A percentile compares a stretch with the other conserved stretches of the same genome.
phyloP scores from a whole-genome alignment of 768 basidiomycete species.

The Brasilioporus rufonigricans region DNA sequence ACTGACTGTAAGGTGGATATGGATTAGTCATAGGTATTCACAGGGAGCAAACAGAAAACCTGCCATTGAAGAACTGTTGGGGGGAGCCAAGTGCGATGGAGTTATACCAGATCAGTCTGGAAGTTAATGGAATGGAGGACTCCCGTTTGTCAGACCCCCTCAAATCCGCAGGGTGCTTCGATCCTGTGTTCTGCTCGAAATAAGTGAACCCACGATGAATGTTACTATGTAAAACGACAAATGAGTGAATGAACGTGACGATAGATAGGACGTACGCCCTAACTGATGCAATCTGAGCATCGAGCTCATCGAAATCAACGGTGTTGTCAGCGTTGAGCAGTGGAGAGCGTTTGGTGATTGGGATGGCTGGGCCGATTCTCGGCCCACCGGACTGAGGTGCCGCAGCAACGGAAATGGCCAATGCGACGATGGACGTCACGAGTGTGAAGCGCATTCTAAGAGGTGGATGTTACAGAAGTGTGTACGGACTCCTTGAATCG shows the following conservation, averaged over 20 bases:
- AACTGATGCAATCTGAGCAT: not conserved
- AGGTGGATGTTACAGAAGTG: not conserved
- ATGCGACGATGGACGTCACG: slow-evolving; percentile 1
- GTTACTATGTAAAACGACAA: slow-evolving; percentile 5
- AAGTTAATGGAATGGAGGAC: too few relatives aligned
- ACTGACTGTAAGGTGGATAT: slow-evolving; percentile 11
- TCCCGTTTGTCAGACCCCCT: not conserved
- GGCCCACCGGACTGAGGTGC: not conserved
- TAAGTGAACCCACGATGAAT: not conserved
- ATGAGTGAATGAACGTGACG: not conserved
- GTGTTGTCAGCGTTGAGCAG: slow-evolving; percentile 7
- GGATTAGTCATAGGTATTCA: not conserved
- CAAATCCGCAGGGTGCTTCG: not conserved
- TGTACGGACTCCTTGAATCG: too few relatives aligned
- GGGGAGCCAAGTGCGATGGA: slow-evolving; percentile 12
- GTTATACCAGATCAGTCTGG: slow-evolving; percentile 8
- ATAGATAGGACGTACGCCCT: slow-evolving; percentile 6
- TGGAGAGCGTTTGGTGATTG: slow-evolving; percentile 6
- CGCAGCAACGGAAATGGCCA: slow-evolving; percentile 8
- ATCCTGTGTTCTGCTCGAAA: slow-evolving; percentile 9
- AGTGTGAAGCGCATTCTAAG: slow-evolving; percentile 10
- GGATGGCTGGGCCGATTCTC: not conserved
- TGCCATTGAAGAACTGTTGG: slow-evolving; percentile 5
- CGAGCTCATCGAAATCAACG: slow-evolving; percentile 7
- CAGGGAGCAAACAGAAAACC: not conserved